phyloP scores from a whole-genome alignment of 768 basidiomycete genomes.

The Boletus pseudo-olivaceus region DNA sequence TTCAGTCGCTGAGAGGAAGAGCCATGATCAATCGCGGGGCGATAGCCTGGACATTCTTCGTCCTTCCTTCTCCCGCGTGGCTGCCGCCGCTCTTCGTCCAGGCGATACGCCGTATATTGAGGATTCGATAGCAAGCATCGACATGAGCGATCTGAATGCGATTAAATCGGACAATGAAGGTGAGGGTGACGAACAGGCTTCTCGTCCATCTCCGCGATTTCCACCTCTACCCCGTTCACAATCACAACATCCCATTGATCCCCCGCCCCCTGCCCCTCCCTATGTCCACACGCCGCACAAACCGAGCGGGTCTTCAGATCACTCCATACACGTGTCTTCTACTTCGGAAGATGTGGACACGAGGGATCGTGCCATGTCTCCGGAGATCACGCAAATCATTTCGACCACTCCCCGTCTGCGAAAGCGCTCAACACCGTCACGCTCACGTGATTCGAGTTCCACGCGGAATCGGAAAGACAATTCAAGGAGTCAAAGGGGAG shows the following conservation, averaged over 20 bases:
- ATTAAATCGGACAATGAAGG: slow-evolving; percentile 28
- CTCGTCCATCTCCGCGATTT: slow-evolving; percentile 25
- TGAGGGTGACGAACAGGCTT: slow-evolving; percentile 23
- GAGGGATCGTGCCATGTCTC: slow-evolving; percentile 27
- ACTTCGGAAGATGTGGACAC: slow-evolving; percentile 4
- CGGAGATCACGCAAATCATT: slow-evolving; percentile 41
- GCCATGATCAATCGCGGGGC: slow-evolving; percentile 8
- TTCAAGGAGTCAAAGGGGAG: slow-evolving; percentile 2
- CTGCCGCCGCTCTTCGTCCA: background rate
- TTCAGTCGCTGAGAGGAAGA: slow-evolving; percentile 6
- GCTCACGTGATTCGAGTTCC: slow-evolving; percentile 23
- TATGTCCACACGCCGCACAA: slow-evolving; percentile 25
- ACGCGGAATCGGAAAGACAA: slow-evolving; percentile 17
- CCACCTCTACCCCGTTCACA: slow-evolving; percentile 23
- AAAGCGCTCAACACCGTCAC: slow-evolving; percentile 21
- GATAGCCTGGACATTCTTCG: slow-evolving; percentile 23
- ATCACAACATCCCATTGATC: slow-evolving; percentile 6
- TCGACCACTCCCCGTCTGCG: slow-evolving; percentile 37
- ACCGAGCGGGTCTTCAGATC: slow-evolving; percentile 16
- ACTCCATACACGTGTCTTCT: slow-evolving; percentile 10
- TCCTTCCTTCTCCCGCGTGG: slow-evolving; percentile 14
- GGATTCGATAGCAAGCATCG: slow-evolving; percentile 28
- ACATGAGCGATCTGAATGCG: slow-evolving; percentile 32
- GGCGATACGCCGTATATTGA: slow-evolving; percentile 6
- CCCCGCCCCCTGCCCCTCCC: slow-evolving; percentile 4